phyloP scores from a whole-genome alignment of 164 flowering plant species.

The Houttuynia cordata region DNA sequence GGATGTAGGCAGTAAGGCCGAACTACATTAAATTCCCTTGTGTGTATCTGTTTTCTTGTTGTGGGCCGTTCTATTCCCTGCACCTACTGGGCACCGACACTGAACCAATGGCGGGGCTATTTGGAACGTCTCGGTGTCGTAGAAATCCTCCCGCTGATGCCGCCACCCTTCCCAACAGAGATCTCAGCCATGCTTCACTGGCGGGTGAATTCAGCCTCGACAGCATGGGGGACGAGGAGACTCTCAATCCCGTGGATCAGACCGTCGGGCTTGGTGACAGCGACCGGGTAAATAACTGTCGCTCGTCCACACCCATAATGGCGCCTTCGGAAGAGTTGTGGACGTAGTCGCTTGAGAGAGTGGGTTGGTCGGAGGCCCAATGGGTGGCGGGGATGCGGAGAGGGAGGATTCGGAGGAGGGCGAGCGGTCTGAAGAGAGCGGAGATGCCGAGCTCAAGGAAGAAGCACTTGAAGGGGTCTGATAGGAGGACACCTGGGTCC shows the following conservation, averaged over 20 bases:
- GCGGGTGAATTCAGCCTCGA: constrained; percentile 54
- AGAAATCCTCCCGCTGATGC: too few relatives aligned
- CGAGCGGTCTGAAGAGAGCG: constrained; percentile 51
- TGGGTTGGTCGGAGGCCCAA: constrained; percentile 31
- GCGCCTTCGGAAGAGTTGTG: too few relatives aligned
- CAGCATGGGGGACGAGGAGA: constrained; percentile 49
- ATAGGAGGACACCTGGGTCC: too few relatives aligned
- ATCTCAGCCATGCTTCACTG: constrained; percentile 45
- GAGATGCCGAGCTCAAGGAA: constrained; percentile 57
- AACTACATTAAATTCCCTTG: too few relatives aligned
- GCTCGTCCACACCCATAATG: constrained; percentile 12
- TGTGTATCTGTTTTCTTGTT: too few relatives aligned
- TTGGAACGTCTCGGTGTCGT: too few relatives aligned
- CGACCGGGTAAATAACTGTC: constrained; percentile 37
- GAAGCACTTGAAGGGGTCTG: constrained; percentile 64
- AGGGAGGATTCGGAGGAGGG: constrained; percentile 51
- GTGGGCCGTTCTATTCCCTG: too few relatives aligned
- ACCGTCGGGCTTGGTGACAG: constrained; percentile 57
- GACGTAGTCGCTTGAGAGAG: constrained; percentile 27
- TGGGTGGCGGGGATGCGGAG: constrained; percentile 26
- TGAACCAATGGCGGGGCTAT: too few relatives aligned
- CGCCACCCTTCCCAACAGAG: too few relatives aligned
- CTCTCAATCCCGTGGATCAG: constrained; percentile 70
- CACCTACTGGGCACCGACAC: too few relatives aligned
- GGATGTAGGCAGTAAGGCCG: too few relatives aligned